Evolutionary conservation across 2,329 filamentous ascomycete species (phyloP).

Genomic region (Torrubiellomyces zombiae): DNA sequence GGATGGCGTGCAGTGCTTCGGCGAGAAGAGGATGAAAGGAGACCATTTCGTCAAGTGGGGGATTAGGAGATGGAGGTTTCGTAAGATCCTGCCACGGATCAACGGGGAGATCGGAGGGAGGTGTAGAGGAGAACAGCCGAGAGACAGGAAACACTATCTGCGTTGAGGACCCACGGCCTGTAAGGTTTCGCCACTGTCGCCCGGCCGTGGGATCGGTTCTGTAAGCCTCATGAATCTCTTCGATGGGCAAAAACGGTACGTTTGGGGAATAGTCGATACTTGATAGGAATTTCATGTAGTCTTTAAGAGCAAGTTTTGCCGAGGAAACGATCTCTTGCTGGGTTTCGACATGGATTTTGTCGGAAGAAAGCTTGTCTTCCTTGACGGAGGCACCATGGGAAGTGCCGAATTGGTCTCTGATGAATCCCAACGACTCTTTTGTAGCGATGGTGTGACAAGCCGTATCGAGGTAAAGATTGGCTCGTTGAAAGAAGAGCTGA

Average conservation of each 20-base stretch:
- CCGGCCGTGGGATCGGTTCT: too few species aligned
- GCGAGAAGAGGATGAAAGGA: constrained; percentile 71
- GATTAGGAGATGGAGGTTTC: constrained; percentile 9
- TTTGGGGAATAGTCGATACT: constrained; percentile 67
- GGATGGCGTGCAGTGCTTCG: constrained; percentile 61
- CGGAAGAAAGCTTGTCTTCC: constrained; percentile 4
- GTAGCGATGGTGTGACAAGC: too few species aligned
- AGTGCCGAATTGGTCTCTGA: constrained; percentile 42
- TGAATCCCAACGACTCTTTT: too few species aligned
- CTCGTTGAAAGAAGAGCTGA: constrained; percentile 64
- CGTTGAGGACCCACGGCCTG: constrained; percentile 14
- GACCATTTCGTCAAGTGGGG: constrained; percentile 16
- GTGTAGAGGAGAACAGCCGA: constrained; percentile 53
- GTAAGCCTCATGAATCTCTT: too few species aligned
- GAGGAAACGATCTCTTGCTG: constrained; percentile 55
- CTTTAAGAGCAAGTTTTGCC: constrained; percentile 59
- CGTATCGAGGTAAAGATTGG: constrained; percentile 52
- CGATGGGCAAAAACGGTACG: too few species aligned
- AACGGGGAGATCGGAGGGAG: constrained; percentile 48
- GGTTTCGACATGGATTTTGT: constrained; percentile 9
- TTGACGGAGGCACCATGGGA: constrained; percentile 16
- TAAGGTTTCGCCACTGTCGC: too few species aligned
- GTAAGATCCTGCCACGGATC: constrained; percentile 37
- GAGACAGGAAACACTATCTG: constrained; percentile 31
- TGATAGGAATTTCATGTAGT: constrained; percentile 56